Evolutionary conservation across 257 asterid genomes (phyloP).

Genomic region (Petunia secreta): DNA sequence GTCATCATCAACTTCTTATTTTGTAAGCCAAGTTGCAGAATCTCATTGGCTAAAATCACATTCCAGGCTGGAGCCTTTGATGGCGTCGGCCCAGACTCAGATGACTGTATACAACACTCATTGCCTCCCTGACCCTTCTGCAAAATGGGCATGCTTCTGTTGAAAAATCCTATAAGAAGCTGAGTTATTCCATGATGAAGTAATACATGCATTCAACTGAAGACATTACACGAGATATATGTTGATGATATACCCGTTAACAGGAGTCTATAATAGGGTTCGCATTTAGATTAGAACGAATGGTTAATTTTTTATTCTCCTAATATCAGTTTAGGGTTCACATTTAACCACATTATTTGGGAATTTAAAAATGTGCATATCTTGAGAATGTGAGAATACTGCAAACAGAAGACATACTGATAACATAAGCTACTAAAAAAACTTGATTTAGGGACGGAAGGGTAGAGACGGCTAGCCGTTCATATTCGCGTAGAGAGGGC

Average conservation of each 20-base stretch:
- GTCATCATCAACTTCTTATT: conserved; percentile 3
- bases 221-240: background rate
- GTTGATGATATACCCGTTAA: background rate
- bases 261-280: background rate
- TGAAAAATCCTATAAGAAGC: conserved; percentile 41
- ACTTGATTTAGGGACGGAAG: too few species aligned
- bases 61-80: conserved; percentile 16
- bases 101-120: background rate
- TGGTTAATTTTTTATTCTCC: background rate
- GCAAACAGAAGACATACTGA: background rate
- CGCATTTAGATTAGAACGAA: background rate
- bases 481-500: too few species aligned
- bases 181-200: background rate
- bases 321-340: background rate
- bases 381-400: background rate
- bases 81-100: background rate
- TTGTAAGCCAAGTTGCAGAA: background rate
- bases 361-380: background rate
- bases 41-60: background rate
- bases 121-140: conserved; percentile 87
- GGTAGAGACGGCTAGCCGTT: too few species aligned
- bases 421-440: background rate
- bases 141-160: conserved; percentile 96
- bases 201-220: too few species aligned
- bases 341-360: background rate